Percentiles rank a stretch among this genome's conserved stretches.
Conservation (phyloP, 257 asterid species). For the Paraleonurus japonicus region DNA sequence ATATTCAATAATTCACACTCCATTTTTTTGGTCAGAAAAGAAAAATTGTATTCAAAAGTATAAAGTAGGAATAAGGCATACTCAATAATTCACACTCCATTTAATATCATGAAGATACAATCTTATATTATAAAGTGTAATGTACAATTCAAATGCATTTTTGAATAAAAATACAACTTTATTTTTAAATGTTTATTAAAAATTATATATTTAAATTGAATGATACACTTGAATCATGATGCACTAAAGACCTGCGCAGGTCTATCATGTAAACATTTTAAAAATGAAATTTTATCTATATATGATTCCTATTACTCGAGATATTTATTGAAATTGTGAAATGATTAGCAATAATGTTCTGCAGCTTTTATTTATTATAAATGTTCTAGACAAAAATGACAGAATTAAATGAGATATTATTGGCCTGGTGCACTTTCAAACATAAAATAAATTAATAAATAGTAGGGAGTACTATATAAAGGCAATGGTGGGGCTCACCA, state of each 20-base stretch:
- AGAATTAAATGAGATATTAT: not conserved
- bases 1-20: not conserved
- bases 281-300: not conserved
- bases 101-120: too few species aligned
- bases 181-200: too few species aligned
- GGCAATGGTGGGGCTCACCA: slow-evolving; percentile 43
- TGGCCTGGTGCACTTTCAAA: not conserved
- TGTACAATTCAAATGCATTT: too few species aligned
- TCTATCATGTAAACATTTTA: not conserved
- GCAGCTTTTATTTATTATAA: not conserved
- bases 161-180: too few species aligned
- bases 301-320: not conserved
- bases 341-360: not conserved
- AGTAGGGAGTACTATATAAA: not conserved
- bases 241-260: too few species aligned
- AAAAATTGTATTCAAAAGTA: too few species aligned
- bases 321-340: not conserved
- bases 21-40: too few species aligned
- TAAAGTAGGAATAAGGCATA: too few species aligned
- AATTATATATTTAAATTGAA: too few species aligned
- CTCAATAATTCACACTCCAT: too few species aligned
- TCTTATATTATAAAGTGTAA: too few species aligned
- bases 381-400: not conserved
- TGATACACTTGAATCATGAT: too few species aligned
- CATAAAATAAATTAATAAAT: not conserved